Conservation (phyloP, 345 rosid genomes). For the Camelina hispida region DNA sequence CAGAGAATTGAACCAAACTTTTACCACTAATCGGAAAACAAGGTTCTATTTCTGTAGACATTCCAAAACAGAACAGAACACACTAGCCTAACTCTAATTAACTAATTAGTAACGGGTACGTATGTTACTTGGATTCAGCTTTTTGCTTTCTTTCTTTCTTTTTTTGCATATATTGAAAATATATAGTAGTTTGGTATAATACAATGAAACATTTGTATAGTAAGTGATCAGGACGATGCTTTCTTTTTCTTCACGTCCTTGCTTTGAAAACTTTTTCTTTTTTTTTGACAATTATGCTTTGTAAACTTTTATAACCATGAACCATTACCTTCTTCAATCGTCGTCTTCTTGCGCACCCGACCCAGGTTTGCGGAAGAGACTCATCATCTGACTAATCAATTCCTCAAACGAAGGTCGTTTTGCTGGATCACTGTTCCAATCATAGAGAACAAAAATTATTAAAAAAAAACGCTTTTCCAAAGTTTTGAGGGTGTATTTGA, state of each 20-base stretch:
- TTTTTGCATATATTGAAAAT: background rate
- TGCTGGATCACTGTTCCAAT: slow-evolving; percentile 62
- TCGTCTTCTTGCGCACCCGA: slow-evolving; percentile 36
- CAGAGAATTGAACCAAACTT: background rate
- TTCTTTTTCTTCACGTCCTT: slow-evolving; percentile 2
- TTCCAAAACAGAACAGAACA: background rate
- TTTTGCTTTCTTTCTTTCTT: background rate
- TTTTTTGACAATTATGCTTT: slow-evolving; percentile 4
- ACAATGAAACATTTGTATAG: slow-evolving; percentile 17
- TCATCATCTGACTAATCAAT: slow-evolving; percentile 60
- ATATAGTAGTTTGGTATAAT: background rate
- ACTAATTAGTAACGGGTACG: background rate
- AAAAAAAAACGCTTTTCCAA: background rate
- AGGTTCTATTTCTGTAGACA: background rate
- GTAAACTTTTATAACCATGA: background rate
- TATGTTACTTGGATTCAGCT: background rate
- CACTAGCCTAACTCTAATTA: background rate
- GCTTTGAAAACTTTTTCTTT: background rate
- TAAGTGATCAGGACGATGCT: slow-evolving; percentile 4
- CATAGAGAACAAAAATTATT: background rate
- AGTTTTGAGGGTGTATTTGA: background rate
- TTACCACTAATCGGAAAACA: background rate
- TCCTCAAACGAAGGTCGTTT: slow-evolving; percentile 79
- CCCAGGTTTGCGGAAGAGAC: slow-evolving; percentile 50
- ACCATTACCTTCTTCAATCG: slow-evolving; percentile 21